A percentile compares a stretch with the other conserved stretches of the same genome.
phyloP scores from a whole-genome alignment of 164 flowering plant genomes.

The Paratinospora sagittata region DNA sequence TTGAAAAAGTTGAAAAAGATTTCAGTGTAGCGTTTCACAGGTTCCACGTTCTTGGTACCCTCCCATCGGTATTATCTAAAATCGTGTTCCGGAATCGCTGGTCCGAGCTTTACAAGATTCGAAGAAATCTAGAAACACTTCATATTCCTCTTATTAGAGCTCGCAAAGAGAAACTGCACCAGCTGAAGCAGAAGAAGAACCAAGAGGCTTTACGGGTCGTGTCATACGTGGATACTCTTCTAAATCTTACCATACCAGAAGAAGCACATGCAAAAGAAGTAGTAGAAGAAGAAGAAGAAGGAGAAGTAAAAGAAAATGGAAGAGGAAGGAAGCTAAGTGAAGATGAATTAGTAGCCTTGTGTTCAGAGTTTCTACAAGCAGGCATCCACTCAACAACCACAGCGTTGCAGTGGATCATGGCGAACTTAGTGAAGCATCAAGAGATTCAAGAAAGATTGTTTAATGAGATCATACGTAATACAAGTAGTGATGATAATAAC shows the following conservation, averaged over 20 bases:
- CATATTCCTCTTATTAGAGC: slow-evolving; percentile 29
- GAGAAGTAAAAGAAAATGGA: too few species aligned
- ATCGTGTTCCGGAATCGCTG: too few species aligned
- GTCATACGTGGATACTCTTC: too few species aligned
- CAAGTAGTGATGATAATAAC: not conserved
- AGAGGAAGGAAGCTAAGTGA: too few species aligned
- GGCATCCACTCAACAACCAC: slow-evolving; percentile 37
- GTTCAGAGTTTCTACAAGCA: slow-evolving; percentile 28
- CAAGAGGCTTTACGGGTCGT: too few species aligned
- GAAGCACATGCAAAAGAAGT: too few species aligned
- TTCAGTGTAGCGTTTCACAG: not conserved
- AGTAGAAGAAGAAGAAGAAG: too few species aligned
- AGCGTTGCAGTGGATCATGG: slow-evolving; percentile 33
- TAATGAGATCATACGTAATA: slow-evolving; percentile 17
- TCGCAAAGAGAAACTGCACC: slow-evolving; percentile 10
- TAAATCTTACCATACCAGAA: too few species aligned
- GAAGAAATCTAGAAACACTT: slow-evolving; percentile 17
- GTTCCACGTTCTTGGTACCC: not conserved
- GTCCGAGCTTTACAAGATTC: slow-evolving; percentile 13
- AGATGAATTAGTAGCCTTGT: too few species aligned
- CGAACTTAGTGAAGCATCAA: slow-evolving; percentile 25
- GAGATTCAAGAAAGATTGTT: too few species aligned
- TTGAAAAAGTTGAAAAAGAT: not conserved
- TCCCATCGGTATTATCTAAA: slow-evolving; percentile 34
- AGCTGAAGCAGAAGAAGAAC: too few species aligned